Evolutionary conservation across 106 monocot genomes (phyloP), one percentile per base, ranked within the genome.

Genomic region (Apostasia shenzhenica): DNA sequence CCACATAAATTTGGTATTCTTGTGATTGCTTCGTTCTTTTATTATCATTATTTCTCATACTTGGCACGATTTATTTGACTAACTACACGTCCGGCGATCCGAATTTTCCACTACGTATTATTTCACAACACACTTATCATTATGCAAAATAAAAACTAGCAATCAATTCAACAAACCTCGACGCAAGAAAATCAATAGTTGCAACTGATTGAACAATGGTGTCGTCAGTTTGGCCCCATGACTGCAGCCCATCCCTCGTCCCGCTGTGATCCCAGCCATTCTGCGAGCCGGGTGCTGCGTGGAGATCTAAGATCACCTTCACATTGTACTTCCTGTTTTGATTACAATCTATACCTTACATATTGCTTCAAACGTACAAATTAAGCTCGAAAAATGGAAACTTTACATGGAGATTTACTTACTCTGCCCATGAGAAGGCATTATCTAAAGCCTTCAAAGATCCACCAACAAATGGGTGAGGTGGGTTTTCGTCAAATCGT

Each of bases 341-440:
- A 50, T 4, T 5, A 8, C 6, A 50, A 50, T 5, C 4, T 50
- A 8, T 50, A 8, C 8, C 6, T 50, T 50, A 50, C 8, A 50
- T 4, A 50, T 5, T 4, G 8, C 50, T 5, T 5, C 4, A 50
- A 50, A 50, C 50, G 8, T 38, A 39, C 2, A 0, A 12, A n/a
- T n/a, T n/a, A n/a, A 45, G 4, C 26, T 26, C 26, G 26, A 26
- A 26, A 58, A 7, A 11, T 14, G 6, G 1, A 58, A 1, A 43
- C 3, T 41, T 8, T 51, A 66, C 14, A 48, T 54, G 41, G 11
- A 48, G 14, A 48, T 3, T 49, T 2, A 49, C 82, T 80, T 78
- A 90, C 89, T 87, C 84, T 58, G 90, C 84, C 90, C 90, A 90
- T 2, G 67, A 59, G 79, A 94, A 90, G 55, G 93, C 93, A 55